Evolutionary conservation across 495 filamentous ascomycete genomes (phyloP).

Genomic region (Neurospora africana): DNA sequence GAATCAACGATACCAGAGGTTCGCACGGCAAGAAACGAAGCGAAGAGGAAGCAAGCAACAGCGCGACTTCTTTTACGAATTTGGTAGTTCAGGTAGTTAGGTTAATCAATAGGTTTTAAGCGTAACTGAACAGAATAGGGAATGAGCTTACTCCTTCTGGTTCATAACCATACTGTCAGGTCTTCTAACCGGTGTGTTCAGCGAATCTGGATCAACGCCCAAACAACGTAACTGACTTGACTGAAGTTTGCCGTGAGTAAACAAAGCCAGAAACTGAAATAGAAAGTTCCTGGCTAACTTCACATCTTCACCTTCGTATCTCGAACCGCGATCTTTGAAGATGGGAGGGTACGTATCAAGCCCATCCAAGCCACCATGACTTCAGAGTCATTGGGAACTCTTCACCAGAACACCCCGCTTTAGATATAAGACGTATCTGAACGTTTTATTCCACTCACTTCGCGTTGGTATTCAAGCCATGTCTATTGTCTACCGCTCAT

Average conservation of each 20-base stretch:
- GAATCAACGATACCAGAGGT: background rate
- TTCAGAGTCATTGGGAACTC: background rate
- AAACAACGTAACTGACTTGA: background rate
- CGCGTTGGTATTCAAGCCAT: no score
- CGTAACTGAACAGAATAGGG: background rate
- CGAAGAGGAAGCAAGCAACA: background rate
- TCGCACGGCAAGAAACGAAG: background rate
- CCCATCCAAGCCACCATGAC: background rate
- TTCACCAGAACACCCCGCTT: background rate
- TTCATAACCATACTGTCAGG: background rate
- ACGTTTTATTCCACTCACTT: no score
- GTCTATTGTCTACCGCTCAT: no score
- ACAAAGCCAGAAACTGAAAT: background rate
- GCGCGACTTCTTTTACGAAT: background rate
- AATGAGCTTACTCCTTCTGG: background rate
- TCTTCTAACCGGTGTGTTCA: background rate
- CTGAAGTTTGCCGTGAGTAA: no score
- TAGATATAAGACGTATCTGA: no score
- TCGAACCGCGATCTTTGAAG: background rate
- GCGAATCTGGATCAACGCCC: background rate
- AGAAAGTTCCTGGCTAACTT: background rate
- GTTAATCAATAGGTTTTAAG: background rate
- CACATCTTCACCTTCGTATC: background rate
- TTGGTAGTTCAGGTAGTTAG: background rate
- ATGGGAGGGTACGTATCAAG: background rate